These are phyloP conservation scores for Lentinula guzmanii DNA, from an alignment of 768 basidiomycete species.

Conservation along the genomic window DNA sequence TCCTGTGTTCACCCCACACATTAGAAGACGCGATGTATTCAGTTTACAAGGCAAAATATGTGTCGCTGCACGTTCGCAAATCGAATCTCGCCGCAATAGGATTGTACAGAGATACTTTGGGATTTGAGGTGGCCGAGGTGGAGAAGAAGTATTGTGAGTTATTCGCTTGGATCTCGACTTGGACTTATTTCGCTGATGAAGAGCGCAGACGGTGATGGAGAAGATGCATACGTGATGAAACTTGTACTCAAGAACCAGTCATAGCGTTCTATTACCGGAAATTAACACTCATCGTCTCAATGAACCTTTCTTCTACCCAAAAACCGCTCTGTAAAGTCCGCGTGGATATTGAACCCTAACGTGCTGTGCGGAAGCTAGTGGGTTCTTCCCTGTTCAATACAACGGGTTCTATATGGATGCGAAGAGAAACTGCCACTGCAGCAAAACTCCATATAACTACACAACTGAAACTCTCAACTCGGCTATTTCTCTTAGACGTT, in stretches of 20 bases:
- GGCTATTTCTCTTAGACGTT: too few species aligned
- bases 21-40: slow-evolving; percentile 88
- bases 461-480: too few species aligned
- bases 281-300: background rate
- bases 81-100: slow-evolving; percentile 92
- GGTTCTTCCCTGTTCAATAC: too few species aligned
- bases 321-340: too few species aligned
- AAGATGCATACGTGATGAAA: slow-evolving; percentile 83
- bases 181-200: background rate
- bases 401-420: too few species aligned
- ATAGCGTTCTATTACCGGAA: background rate
- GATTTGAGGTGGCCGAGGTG: slow-evolving; percentile 80
- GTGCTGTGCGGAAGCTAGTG: too few species aligned
- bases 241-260: slow-evolving; percentile 33
- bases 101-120: slow-evolving; percentile 84
- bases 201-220: slow-evolving; percentile 73
- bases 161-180: background rate
- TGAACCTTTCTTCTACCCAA: too few species aligned
- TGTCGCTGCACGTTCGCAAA: slow-evolving; percentile 88
- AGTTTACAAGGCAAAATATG: slow-evolving; percentile 79
- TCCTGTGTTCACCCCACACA: background rate
- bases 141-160: slow-evolving; percentile 91
- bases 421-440: too few species aligned
- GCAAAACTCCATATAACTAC: too few species aligned
- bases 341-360: too few species aligned